Evolutionary conservation across 139 green algal genomes (phyloP), one percentile per base, ranked within the genome.

Genomic region (Chlorella sorokiniana): DNA sequence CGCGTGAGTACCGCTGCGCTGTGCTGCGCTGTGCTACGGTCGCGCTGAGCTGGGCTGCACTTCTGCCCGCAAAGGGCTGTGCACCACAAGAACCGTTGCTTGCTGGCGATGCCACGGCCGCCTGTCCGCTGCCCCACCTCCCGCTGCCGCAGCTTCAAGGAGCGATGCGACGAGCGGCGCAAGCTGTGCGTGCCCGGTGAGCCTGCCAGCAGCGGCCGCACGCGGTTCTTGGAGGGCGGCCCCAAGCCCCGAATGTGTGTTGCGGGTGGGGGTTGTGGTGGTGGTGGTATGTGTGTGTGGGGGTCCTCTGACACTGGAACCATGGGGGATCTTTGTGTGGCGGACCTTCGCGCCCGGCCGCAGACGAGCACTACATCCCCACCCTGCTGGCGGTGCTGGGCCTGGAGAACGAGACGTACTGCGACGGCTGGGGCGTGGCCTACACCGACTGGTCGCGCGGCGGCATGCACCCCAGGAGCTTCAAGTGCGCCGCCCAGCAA

Each of bases 291-390:
- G 48, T 11, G 48, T 59, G 11, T 59, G 48, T 25, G 16, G 16
- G 48, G 48, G 14, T 59, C 48, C 48, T 59, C 48, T 59, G 48
- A 59, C 48, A 59, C 16, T 59, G 16, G n/a, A n/a, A n/a, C n/a
- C n/a, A n/a, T n/a, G n/a, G n/a, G n/a, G n/a, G n/a, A n/a, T n/a
- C n/a, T n/a, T n/a, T n/a, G n/a, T n/a, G n/a, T n/a, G n/a, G n/a
- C n/a, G n/a, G n/a, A n/a, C n/a, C n/a, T n/a, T n/a, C n/a, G n/a
- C n/a, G n/a, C n/a, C n/a, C n/a, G n/a, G 6, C 27, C 31, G 4
- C 62, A 68, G 62, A 75, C 22, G 54, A 83, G 64, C 84, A 88
- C 69, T 88, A 85, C 70, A 64, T 88, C 18, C 67, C 84, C 69
- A 85, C 79, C 16, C 71, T 88, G 59, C 54, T 88, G 10, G 70